A percentile compares a stretch with the other conserved stretches of the same genome.
These are phyloP conservation scores for Diaporthe amygdali DNA, from an alignment of 2,329 filamentous ascomycete species.

Conservation along the genomic window DNA sequence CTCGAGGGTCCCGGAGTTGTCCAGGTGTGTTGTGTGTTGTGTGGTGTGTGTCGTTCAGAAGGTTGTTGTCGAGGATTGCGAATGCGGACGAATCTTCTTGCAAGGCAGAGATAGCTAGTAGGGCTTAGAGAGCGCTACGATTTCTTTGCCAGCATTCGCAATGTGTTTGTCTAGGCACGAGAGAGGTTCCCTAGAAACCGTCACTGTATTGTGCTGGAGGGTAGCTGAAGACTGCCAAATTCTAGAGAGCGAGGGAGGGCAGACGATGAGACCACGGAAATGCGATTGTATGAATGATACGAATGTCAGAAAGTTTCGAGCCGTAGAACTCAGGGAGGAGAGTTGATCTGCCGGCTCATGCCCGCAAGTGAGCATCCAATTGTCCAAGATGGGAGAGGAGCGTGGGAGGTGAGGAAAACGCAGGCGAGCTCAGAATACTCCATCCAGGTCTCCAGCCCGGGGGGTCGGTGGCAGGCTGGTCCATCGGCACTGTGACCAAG, in stretches of 20 bases:
- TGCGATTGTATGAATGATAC: neutral
- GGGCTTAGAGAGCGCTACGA: neutral
- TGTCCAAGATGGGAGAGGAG: neutral
- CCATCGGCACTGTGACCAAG: slow-evolving; percentile 8
- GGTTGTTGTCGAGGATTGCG: neutral
- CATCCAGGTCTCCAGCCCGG: neutral
- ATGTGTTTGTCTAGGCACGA: neutral
- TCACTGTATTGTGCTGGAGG: neutral
- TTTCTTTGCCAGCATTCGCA: neutral
- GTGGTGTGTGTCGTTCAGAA: neutral
- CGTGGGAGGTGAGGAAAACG: slow-evolving; percentile 10
- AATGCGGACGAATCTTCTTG: neutral
- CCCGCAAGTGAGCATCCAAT: slow-evolving; percentile 1
- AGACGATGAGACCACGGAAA: neutral
- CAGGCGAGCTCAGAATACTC: slow-evolving; percentile 19
- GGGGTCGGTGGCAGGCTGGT: neutral
- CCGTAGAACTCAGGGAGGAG: neutral
- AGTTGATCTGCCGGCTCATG: slow-evolving; percentile 18
- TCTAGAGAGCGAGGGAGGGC: neutral
- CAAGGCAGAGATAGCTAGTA: neutral
- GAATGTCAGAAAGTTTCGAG: neutral
- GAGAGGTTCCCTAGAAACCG: neutral
- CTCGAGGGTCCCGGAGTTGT: neutral
- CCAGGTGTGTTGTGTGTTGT: no score
- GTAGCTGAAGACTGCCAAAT: neutral